Base-by-base conservation (phyloP, 306 rosid species). In the Datisca glomerata region DNA sequence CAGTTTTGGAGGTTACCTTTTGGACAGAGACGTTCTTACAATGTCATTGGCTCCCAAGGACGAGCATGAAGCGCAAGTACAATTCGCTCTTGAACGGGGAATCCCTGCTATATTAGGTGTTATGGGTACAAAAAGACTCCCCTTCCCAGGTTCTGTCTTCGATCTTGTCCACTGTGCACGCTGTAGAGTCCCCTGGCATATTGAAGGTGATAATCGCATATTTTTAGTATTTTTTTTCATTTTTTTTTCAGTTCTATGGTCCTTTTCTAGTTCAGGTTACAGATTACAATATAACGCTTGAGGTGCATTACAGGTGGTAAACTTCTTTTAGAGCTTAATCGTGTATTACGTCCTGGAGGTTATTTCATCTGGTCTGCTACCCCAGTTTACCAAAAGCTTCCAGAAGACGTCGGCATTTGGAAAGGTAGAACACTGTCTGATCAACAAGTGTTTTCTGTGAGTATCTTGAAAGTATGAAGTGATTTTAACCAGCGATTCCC, bases 121-220 rank as follows among this genome's bases (percentile, higher is more conserved):
- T 34, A 85, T 85, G 96, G 96, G 96, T 33, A 49, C 72, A 37
- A 72, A 67, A 59, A 74, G 96, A 52, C 74, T 85, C 35, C 81
- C 81, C 28, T 85, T 61, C 56, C 93, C 96, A 6, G 53, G 85
- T 48, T 56, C 71, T 42, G 87, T 85, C 46, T 85, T 80, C 64
- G 96, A 85, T 72, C 53, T 85, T 53, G 15, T 85, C 44, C 96
- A 85, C 53, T 85, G 96, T 54, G 96, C 96, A 4, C 96, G 93
- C 21, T 85, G 96, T 60, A 80, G 96, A 73, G 96, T 85, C 55
- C 93, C 96, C 59, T 85, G 96, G 96, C 96, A 85, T 55, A 24
- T 61, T 63, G 96, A 85, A 71, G 96, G 96, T 85, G 44, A 36
- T 19, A 28, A 7, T 12, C 8, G 27, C 24, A 33, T 23, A 12